phyloP scores from a whole-genome alignment of 345 rosid species.

The Rhodamnia rubescens region DNA sequence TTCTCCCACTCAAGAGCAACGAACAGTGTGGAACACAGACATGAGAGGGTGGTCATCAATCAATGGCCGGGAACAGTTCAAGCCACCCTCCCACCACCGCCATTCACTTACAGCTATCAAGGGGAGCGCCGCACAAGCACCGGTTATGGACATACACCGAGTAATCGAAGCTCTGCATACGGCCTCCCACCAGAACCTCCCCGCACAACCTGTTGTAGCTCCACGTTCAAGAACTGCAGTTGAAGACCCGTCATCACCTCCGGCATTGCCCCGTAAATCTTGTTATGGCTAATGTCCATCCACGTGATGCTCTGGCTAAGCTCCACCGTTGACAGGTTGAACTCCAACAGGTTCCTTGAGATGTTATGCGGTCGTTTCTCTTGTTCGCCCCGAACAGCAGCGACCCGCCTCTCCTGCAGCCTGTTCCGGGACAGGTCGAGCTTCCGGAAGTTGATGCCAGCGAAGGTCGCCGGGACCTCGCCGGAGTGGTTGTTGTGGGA shows the following conservation, averaged over 20 bases:
- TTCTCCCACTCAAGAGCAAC: background rate
- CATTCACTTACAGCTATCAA: slow-evolving; percentile 28
- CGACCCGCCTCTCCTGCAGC: background rate
- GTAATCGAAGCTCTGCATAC: slow-evolving; percentile 43
- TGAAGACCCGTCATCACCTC: slow-evolving; percentile 19
- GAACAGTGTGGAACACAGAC: background rate
- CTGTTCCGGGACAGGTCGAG: slow-evolving; percentile 6
- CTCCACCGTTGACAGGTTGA: slow-evolving; percentile 38
- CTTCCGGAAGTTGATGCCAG: background rate
- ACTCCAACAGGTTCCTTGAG: slow-evolving; percentile 50
- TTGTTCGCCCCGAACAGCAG: slow-evolving; percentile 28
- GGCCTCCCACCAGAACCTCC: slow-evolving; percentile 49
- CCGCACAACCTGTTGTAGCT: slow-evolving; percentile 79
- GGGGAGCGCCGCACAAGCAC: slow-evolving; percentile 82
- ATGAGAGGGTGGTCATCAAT: background rate
- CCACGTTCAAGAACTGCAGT: slow-evolving; percentile 38
- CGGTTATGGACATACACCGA: slow-evolving; percentile 43
- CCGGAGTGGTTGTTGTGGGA: slow-evolving; percentile 10
- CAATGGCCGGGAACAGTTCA: background rate
- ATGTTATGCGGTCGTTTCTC: slow-evolving; percentile 29
- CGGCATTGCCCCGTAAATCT: slow-evolving; percentile 50
- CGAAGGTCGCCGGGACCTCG: background rate
- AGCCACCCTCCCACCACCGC: background rate
- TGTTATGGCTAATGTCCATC: slow-evolving; percentile 63
- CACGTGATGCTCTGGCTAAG: slow-evolving; percentile 22